Conservation (phyloP, 805 yeast species). For the Kodamaea laetipori region DNA sequence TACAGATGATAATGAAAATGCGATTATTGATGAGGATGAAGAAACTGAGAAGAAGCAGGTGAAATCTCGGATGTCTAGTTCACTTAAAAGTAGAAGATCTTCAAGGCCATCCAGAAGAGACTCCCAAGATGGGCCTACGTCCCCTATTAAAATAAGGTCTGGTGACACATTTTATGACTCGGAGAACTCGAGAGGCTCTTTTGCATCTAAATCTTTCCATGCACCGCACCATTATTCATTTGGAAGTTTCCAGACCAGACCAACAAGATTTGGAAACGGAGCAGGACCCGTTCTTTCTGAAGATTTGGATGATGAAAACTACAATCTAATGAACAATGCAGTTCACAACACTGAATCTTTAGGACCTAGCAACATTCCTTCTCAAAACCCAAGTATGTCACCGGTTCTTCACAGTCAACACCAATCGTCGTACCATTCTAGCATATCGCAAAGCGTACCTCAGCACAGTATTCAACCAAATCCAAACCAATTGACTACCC, state of each 20-base stretch:
- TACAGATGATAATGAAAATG: slow-evolving; percentile 23
- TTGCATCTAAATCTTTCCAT: not conserved
- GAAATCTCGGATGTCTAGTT: slow-evolving; percentile 3
- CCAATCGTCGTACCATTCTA: slow-evolving; percentile 2
- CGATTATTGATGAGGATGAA: slow-evolving; percentile 26
- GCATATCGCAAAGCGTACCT: not conserved
- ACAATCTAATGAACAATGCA: slow-evolving; percentile 22
- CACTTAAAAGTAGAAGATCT: slow-evolving; percentile 3
- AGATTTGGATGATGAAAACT: slow-evolving; percentile 42
- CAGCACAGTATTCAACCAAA: not conserved
- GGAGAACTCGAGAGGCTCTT: not conserved
- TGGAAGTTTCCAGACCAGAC: slow-evolving; percentile 2
- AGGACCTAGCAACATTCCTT: slow-evolving; percentile 1
- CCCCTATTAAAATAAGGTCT: slow-evolving; percentile 12
- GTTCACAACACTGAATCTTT: not conserved
- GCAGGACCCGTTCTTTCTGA: slow-evolving; percentile 1
- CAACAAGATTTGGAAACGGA: not conserved
- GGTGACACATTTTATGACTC: slow-evolving; percentile 9
- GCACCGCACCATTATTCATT: not conserved
- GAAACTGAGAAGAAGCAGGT: slow-evolving; percentile 10
- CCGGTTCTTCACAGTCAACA: not conserved
- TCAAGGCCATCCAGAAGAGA: slow-evolving; percentile 3
- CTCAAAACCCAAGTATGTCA: not conserved
- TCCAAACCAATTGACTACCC: slow-evolving; percentile 1
- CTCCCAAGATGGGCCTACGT: slow-evolving; percentile 7